Conservation (phyloP, 176 grass and related monocot species). For the Eragrostis curvula region DNA sequence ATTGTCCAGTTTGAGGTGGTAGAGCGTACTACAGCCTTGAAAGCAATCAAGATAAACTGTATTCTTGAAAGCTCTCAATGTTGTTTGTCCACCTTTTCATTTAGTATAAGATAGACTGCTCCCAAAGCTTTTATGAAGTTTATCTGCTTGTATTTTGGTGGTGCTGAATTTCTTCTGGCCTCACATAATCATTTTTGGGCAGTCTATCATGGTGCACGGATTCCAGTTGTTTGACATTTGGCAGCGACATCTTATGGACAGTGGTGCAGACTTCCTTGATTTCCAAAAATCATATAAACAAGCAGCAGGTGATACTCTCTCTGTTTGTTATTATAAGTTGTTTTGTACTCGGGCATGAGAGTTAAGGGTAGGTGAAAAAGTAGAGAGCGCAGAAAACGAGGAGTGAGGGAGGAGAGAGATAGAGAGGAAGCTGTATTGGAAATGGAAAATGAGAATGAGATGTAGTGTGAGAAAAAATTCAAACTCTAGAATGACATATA, state of each 20-base stretch:
- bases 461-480: no score
- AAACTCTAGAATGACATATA: no score
- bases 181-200: constrained; percentile 44
- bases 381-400: no score
- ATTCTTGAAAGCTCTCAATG: not conserved
- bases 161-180: constrained; percentile 39
- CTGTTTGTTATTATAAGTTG: no score
- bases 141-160: constrained; percentile 5
- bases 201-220: constrained; percentile 98
- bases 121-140: not conserved
- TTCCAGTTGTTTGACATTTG: constrained; percentile 98
- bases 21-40: not conserved
- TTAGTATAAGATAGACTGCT: not conserved
- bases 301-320: constrained; percentile 85
- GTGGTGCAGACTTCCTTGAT: constrained; percentile 65
- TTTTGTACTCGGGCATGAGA: no score
- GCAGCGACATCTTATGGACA: constrained; percentile 73
- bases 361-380: no score
- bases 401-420: no score
- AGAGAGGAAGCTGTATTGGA: no score
- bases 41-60: not conserved
- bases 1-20: not conserved
- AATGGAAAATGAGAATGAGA: no score
- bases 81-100: not conserved
- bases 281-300: constrained; percentile 79